phyloP scores from a whole-genome alignment of 2,329 filamentous ascomycete genomes.

The Pestalotiopsis sp. region DNA sequence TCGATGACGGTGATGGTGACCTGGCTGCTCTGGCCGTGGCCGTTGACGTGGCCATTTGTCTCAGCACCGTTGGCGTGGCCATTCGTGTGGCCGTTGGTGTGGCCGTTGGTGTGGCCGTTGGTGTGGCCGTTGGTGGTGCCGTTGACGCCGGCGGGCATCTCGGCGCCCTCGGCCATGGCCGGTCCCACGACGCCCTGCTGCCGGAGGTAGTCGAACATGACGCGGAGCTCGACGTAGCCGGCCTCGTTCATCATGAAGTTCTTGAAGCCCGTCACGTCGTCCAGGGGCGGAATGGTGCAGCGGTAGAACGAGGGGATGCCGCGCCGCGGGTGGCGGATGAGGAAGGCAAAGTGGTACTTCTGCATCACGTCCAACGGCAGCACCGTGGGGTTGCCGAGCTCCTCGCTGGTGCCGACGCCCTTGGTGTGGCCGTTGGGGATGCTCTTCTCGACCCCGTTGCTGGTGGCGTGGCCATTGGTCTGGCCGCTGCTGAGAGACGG shows the following conservation, averaged over 20 bases:
- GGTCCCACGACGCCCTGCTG: slow-evolving; percentile 70
- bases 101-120: slow-evolving; percentile 32
- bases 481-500: slow-evolving; percentile 72
- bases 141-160: slow-evolving; percentile 20
- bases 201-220: slow-evolving; percentile 82
- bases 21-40: slow-evolving; percentile 27
- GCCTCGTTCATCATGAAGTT: slow-evolving; percentile 86
- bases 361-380: slow-evolving; percentile 73
- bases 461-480: slow-evolving; percentile 13
- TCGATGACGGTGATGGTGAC: slow-evolving; percentile 83
- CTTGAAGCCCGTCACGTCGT: slow-evolving; percentile 79
- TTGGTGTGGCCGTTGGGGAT: slow-evolving; percentile 47
- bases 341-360: slow-evolving; percentile 90
- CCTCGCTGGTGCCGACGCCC: slow-evolving; percentile 28
- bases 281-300: slow-evolving; percentile 86
- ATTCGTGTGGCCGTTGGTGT: slow-evolving; percentile 31
- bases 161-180: slow-evolving; percentile 48
- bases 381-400: slow-evolving; percentile 80
- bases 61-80: slow-evolving; percentile 56
- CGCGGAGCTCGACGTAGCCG: slow-evolving; percentile 85
- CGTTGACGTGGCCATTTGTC: slow-evolving; percentile 48
- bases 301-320: slow-evolving; percentile 93
- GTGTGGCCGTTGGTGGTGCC: slow-evolving; percentile 28
- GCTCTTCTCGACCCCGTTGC: slow-evolving; percentile 32
- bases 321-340: slow-evolving; percentile 92